Percentiles rank a stretch among this genome's conserved stretches.
phyloP scores from a whole-genome alignment of 2,329 filamentous ascomycete species.

The Didymellaceae sp. region DNA sequence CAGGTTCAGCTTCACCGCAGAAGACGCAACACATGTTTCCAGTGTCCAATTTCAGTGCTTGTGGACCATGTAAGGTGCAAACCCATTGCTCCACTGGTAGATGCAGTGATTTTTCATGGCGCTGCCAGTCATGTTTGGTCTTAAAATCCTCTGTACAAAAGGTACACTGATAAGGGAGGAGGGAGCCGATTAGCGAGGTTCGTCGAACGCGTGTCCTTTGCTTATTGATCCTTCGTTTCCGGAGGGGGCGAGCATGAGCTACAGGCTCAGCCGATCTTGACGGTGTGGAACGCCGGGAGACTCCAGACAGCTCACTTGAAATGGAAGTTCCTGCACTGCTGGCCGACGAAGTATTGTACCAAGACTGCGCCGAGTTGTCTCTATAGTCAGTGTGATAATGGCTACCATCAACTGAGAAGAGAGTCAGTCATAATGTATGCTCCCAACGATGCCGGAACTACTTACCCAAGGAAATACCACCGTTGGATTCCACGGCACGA shows the following conservation, averaged over 20 bases:
- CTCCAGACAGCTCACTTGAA: conserved; percentile 28
- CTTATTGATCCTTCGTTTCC: conserved; percentile 14
- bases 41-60: conserved; percentile 11
- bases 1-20: conserved; percentile 11
- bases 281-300: conserved; percentile 10
- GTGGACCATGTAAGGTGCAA: conserved; percentile 16
- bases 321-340: conserved; percentile 33
- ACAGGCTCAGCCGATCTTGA: background rate
- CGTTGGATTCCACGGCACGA: conserved; percentile 30
- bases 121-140: conserved; percentile 39
- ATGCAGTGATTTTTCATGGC: conserved; percentile 41
- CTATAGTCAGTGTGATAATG: background rate
- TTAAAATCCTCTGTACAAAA: conserved; percentile 42
- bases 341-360: conserved; percentile 26
- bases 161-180: conserved; percentile 36
- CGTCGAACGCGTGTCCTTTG: conserved; percentile 18
- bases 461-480: conserved; percentile 4
- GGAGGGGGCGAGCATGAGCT: conserved; percentile 2
- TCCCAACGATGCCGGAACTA: no score
- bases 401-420: background rate
- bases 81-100: conserved; percentile 38
- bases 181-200: conserved; percentile 12
- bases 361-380: conserved; percentile 4
- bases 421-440: background rate
- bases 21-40: conserved; percentile 16